phyloP scores from a whole-genome alignment of 1,139 yeast species.

The Chernovozyma aurita region DNA sequence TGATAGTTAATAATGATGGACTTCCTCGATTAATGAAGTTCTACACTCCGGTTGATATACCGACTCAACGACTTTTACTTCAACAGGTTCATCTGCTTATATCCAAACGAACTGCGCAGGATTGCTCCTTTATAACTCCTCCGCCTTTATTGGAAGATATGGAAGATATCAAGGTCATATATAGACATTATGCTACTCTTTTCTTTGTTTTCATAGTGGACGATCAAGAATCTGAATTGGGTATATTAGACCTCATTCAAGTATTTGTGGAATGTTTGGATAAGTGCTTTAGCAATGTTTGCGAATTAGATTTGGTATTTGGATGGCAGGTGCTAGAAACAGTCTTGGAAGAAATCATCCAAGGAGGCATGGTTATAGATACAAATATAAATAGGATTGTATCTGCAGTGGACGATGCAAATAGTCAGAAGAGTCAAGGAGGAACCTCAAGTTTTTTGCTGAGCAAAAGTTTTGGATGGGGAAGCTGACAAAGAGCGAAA shows the following conservation, averaged over 20 bases:
- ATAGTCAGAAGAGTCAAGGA: conserved; percentile 35
- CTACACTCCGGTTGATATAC: conserved; percentile 83
- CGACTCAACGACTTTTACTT: conserved; percentile 67
- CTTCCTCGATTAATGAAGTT: conserved; percentile 87
- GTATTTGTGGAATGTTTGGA: conserved; percentile 95
- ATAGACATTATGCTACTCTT: conserved; percentile 90
- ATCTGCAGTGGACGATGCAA: conserved; percentile 67
- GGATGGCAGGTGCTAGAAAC: conserved; percentile 97
- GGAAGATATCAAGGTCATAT: conserved; percentile 83
- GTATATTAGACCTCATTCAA: conserved; percentile 88
- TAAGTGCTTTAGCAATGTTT: conserved; percentile 87
- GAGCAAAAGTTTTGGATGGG: conserved; percentile 6
- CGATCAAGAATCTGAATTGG: conserved; percentile 91
- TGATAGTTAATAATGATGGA: conserved; percentile 83
- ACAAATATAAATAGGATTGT: conserved; percentile 82
- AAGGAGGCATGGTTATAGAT: conserved; percentile 99
- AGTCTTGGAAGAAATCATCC: conserved; percentile 87
- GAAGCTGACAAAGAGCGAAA: background rate
- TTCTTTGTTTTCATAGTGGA: conserved; percentile 95
- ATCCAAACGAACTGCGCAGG: conserved; percentile 61
- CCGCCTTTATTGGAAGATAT: conserved; percentile 70
- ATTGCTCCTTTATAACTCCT: conserved; percentile 78
- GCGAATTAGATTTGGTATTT: conserved; percentile 91
- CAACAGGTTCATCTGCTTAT: conserved; percentile 74
- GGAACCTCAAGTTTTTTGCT: conserved; percentile 3